Evolutionary conservation across 2,329 filamentous ascomycete genomes (phyloP), one percentile per base, ranked within the genome.

Genomic region (Grosmannia serpens): DNA sequence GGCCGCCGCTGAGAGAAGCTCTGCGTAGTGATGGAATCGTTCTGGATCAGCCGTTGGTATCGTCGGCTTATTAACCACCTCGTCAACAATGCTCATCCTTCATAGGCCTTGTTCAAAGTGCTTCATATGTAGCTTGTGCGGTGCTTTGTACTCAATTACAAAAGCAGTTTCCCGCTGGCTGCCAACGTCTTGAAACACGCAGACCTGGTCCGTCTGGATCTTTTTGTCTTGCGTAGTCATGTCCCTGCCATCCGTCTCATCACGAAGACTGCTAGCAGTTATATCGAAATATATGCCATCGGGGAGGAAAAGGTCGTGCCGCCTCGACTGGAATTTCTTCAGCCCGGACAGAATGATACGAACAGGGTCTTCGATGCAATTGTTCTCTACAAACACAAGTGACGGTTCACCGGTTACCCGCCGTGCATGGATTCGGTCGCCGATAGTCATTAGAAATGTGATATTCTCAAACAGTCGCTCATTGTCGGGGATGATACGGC

Each of bases 131-230:
- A 81, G 64, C 62, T 79, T 77, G 62, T 77, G 70, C 0, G 74
- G 76, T 20, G 73, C 63, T 66, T 78, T 81, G 62, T 78, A 77
- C 65, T 80, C 71, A 31, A 67, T 66, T 50, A 75, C 59, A 26
- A 68, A 71, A 5, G 66, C 56, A 58, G 71, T 69, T 47, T 55
- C 26, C 24, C 58, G 20, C 63, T 55, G 55, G 46, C 24, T 38
- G 33, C n/a, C 24, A 35, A 61, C 60, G 22, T 46, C 54, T 29
- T 58, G 61, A 56, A 65, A 66, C 22, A 68, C 63, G 55, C 64
- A 73, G 50, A 71, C 70, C 58, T 73, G 65, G 59, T 72, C 68
- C 10, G 67, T 65, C n/a, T 66, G 66, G 1, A 70, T 58, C 61
- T 64, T 61, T n/a, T 62, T 61, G 17, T 60, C 58, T 15, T 55